phyloP scores from a whole-genome alignment of 2,329 filamentous ascomycete species.

The Colletotrichum sp. region DNA sequence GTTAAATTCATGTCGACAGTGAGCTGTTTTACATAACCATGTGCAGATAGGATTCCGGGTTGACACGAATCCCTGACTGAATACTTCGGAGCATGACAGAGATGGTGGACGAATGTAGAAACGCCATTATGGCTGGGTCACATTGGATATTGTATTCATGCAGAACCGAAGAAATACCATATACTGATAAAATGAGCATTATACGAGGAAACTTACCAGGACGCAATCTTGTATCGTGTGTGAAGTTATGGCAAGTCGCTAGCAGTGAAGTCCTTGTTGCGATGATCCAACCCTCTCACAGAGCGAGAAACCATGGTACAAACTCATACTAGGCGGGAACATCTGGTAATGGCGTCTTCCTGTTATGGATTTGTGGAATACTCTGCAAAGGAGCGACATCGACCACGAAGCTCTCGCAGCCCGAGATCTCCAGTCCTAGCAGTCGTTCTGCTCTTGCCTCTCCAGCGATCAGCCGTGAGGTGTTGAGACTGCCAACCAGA shows the following conservation, averaged over 20 bases:
- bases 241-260: too few relatives aligned
- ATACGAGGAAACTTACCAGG: not conserved
- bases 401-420: not conserved
- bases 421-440: not conserved
- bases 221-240: not conserved
- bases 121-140: rapidly evolving
- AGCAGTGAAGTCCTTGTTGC: not conserved
- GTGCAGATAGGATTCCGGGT: rapidly evolving
- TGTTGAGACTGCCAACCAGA: not conserved
- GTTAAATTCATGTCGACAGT: rapidly evolving
- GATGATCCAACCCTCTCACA: not conserved
- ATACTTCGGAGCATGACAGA: not conserved
- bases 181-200: not conserved
- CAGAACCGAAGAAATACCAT: not conserved
- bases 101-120: rapidly evolving
- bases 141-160: rapidly evolving
- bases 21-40: not conserved
- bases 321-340: not conserved
- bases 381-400: not conserved
- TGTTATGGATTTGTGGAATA: not conserved
- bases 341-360: not conserved
- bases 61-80: rapidly evolving
- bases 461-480: not conserved
- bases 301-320: not conserved
- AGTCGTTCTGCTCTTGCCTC: not conserved